Conservation (phyloP, 2,329 filamentous ascomycete genomes). For the Aspergillus candidus region DNA sequence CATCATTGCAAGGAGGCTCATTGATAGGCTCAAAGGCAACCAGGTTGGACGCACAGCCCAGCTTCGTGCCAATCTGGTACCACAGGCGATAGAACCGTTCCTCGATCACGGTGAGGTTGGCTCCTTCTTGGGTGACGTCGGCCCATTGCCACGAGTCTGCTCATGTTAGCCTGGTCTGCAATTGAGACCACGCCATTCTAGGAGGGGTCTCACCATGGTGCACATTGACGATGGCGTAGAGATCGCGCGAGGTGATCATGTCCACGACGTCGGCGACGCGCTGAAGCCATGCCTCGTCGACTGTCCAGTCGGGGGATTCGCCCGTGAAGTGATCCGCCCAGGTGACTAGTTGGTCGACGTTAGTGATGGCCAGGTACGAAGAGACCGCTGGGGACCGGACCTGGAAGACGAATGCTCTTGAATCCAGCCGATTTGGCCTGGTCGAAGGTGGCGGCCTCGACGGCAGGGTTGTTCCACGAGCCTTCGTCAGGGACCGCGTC, state of each 20-base stretch:
- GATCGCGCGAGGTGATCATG: constrained; percentile 45
- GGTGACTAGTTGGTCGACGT: constrained; percentile 40
- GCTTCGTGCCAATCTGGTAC: constrained; percentile 51
- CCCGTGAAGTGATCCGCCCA: constrained; percentile 52
- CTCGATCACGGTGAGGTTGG: constrained; percentile 49
- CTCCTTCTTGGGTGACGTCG: constrained; percentile 42
- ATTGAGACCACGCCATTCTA: too few relatives aligned
- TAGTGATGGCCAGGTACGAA: neutral
- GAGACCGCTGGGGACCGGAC: constrained; percentile 1
- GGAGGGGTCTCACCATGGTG: constrained; percentile 43
- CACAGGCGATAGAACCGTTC: constrained; percentile 53
- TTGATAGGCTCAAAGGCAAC: constrained; percentile 57
- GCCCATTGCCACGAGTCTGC: constrained; percentile 53
- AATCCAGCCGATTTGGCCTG: constrained; percentile 50
- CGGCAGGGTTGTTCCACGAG: constrained; percentile 53
- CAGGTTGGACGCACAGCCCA: constrained; percentile 50
- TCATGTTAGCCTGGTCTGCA: constrained; percentile 1
- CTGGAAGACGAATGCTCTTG: constrained; percentile 53
- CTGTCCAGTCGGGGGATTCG: constrained; percentile 48
- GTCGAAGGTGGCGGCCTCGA: constrained; percentile 46
- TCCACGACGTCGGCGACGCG: constrained; percentile 55
- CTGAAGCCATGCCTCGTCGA: constrained; percentile 51
- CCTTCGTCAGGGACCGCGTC: constrained; percentile 53
- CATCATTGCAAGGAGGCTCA: constrained; percentile 50
- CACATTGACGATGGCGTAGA: constrained; percentile 53